Percentiles rank a stretch among this genome's conserved stretches.
phyloP scores from a whole-genome alignment of 805 yeast species.

The Candida ipomoeae region DNA sequence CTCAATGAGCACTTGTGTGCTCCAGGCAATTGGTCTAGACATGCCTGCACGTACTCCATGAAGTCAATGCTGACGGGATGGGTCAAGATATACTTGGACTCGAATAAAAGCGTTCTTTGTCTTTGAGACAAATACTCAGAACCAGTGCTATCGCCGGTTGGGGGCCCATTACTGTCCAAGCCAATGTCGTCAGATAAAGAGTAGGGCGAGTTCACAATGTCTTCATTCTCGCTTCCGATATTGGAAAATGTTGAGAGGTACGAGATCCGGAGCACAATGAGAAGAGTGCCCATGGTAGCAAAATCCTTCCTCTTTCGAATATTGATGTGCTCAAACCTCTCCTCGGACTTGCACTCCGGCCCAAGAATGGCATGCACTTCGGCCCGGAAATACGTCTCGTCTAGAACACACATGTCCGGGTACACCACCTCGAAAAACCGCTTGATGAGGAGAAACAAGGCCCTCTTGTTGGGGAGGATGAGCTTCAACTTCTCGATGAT shows the following conservation, averaged over 20 bases:
- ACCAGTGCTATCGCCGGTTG: background rate
- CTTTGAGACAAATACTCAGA: background rate
- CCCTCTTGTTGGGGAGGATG: constrained; percentile 17
- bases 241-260: constrained; percentile 45
- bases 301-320: constrained; percentile 41
- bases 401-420: constrained; percentile 21
- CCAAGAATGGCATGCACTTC: constrained; percentile 45
- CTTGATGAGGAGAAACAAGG: constrained; percentile 15
- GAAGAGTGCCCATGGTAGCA: constrained; percentile 47
- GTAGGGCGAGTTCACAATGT: constrained; percentile 3
- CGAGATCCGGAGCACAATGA: constrained; percentile 49
- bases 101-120: constrained; percentile 8
- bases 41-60: constrained; percentile 28
- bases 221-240: constrained; percentile 13
- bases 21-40: constrained; percentile 33
- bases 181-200: background rate
- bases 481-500: constrained; percentile 16
- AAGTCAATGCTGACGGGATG: constrained; percentile 31
- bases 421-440: constrained; percentile 18
- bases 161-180: background rate
- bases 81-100: constrained; percentile 23
- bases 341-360: constrained; percentile 11
- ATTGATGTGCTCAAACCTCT: constrained; percentile 20
- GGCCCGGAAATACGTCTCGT: constrained; percentile 24
- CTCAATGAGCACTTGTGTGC: constrained; percentile 10